Base-by-base conservation (phyloP, 148 eudicot species). In the Salicornia ramosissima region DNA sequence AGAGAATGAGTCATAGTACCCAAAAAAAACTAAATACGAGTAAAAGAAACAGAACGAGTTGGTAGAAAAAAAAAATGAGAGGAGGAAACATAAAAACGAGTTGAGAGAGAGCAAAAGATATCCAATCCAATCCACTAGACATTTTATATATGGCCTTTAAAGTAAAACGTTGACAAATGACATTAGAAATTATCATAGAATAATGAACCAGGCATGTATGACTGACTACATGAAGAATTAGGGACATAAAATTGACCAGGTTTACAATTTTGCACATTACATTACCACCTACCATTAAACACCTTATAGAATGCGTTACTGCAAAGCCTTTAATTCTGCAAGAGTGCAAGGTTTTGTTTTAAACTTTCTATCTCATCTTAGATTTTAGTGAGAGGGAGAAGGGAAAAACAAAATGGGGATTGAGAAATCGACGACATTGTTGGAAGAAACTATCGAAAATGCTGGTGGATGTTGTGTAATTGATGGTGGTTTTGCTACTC, bases 401-500 rank as follows among this genome's bases (percentile, higher is more conserved):
- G n/a, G n/a, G n/a, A n/a, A 30, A 58, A 14, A 19, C 8, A 14
- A 61, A 50, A 78, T 69, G 74, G 81, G 79, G 26, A 68, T 71
- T 7, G 75, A 59, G 50, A 83, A 74, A 46, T 76, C 34, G 0
- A 68, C 14, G 21, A 67, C 75, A 59, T 64, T 81, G 84, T 49
- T 90, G 39, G 84, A 87, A 34, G 87, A 90, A 79, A 74, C 85
- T 24, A 83, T 87, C 34, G 71, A 78, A 70, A 86, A 76, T 29
- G 83, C 90, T 2, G 93, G 96, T 4, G 96, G 93, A 28, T 90
- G 93, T 68, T 89, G 80, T 22, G 87, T 90, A 18, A 75, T 90
- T 28, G 96, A 88, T 46, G 96, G 96, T 0, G 96, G 96, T 21
- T 78, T 90, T 26, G 88, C 93, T 3, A 90, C 93, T 22, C 93